Base-by-base conservation (phyloP, 108 stramenopile species). In the Cyclotella atomus region DNA sequence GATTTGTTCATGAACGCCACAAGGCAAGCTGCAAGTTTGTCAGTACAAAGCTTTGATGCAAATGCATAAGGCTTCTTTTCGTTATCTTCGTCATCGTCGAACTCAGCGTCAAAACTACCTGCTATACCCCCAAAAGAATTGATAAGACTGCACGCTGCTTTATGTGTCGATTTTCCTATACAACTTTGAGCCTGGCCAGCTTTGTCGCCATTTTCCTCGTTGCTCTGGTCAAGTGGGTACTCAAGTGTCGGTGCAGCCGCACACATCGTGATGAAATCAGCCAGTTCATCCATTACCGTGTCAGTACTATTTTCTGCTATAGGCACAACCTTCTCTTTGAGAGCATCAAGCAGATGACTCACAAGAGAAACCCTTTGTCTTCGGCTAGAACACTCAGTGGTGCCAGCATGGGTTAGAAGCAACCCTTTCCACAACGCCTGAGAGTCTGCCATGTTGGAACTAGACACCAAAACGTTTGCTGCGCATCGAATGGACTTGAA, bases 391-490 rank as follows among this genome's bases (percentile, higher is more conserved):
- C n/a, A 60, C 66, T 47, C 63, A 33, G 49, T 60, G 24, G 63
- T 76, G 62, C 89, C 88, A 1, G 70, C 75, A 66, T 95, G 93
- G 69, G 82, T 76, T 75, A 95, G 75, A 16, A 92, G 52, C 55
- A 88, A 30, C 19, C 78, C 79, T 56, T 67, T 80, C 25, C 82
- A 82, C 50, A 90, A 36, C 16, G 62, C 44, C 53, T 71, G 55
- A 14, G 59, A 17, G 54, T 67, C 47, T 10, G 38, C 46, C 61
- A 28, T 15, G 28, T 28, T 55, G 3, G 71, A 49, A 23, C 19
- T 61, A 25, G 77, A 29, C 35, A 84, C 45, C 14, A 90, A 68
- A 24, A 77, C 45, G 20, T 75, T 59, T 20, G 84, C 83, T 15
- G 83, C 68, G 57, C 59, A 53, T 16, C 87, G 88, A 23, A 94